Evolutionary conservation across 2,329 filamentous ascomycete species (phyloP).

Genomic region (Diplodia mutila): DNA sequence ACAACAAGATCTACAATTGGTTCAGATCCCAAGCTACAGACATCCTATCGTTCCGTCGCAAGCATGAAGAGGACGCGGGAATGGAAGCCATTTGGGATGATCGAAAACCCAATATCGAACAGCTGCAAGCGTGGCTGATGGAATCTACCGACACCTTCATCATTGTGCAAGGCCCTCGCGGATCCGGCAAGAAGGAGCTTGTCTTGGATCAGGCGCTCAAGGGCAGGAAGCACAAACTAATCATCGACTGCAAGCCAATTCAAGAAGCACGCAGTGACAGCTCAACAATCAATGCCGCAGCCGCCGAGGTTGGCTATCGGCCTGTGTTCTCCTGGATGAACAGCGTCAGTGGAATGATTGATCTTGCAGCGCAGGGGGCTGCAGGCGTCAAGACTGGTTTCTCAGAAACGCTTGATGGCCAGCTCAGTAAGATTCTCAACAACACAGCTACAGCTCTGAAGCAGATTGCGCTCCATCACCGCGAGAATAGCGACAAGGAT

Average conservation of each 20-base stretch:
- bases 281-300: conserved; percentile 80
- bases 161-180: conserved; percentile 87
- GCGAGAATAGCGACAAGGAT: conserved; percentile 75
- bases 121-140: conserved; percentile 82
- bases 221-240: conserved; percentile 73
- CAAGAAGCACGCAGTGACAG: conserved; percentile 88
- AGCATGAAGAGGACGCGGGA: conserved; percentile 66
- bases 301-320: conserved; percentile 81
- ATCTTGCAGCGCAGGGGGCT: conserved; percentile 89
- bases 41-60: conserved; percentile 62
- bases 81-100: conserved; percentile 87
- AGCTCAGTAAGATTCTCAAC: conserved; percentile 86
- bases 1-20: conserved; percentile 78
- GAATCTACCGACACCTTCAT: conserved; percentile 92
- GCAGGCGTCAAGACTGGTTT: conserved; percentile 94
- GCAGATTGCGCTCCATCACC: conserved; percentile 70
- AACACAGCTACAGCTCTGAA: conserved; percentile 81
- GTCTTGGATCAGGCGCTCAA: conserved; percentile 83
- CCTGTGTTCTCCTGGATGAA: conserved; percentile 98
- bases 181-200: conserved; percentile 87
- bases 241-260: conserved; percentile 92
- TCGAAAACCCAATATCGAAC: conserved; percentile 77
- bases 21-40: conserved; percentile 73
- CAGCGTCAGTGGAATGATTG: conserved; percentile 87
- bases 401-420: conserved; percentile 87